A percentile compares a stretch with the other conserved stretches of the same genome.
Conservation (phyloP, 305 asterid genomes). For the Fraxinus dipetala region DNA sequence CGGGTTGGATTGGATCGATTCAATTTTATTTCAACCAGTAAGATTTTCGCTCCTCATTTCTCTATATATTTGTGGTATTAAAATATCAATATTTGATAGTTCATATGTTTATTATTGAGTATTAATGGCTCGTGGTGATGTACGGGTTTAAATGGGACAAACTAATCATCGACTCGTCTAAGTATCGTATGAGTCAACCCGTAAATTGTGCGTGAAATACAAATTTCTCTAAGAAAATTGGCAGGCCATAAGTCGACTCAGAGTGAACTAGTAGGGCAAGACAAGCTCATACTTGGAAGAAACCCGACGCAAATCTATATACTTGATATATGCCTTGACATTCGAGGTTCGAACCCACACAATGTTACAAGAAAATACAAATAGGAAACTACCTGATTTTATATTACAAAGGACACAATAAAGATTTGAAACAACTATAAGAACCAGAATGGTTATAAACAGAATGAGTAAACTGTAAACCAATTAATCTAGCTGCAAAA, state of each 20-base stretch:
- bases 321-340: background rate
- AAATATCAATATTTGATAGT: background rate
- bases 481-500: constrained; percentile 13
- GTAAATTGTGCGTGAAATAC: background rate
- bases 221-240: background rate
- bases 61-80: too few species aligned
- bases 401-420: constrained; percentile 36
- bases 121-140: background rate
- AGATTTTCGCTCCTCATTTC: too few species aligned
- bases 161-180: background rate
- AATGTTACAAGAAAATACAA: background rate
- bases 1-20: too few species aligned
- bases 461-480: constrained; percentile 5
- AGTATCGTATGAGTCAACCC: background rate
- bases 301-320: constrained; percentile 1
- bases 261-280: background rate
- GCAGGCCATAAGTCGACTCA: background rate
- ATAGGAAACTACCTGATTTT: constrained; percentile 21
- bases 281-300: background rate
- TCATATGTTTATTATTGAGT: background rate
- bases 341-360: background rate
- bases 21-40: too few species aligned
- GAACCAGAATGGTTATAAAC: constrained; percentile 17
- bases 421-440: constrained; percentile 16
- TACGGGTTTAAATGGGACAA: background rate